Base-by-base conservation (phyloP, 306 rosid genomes). In the Luffa acutangula region DNA sequence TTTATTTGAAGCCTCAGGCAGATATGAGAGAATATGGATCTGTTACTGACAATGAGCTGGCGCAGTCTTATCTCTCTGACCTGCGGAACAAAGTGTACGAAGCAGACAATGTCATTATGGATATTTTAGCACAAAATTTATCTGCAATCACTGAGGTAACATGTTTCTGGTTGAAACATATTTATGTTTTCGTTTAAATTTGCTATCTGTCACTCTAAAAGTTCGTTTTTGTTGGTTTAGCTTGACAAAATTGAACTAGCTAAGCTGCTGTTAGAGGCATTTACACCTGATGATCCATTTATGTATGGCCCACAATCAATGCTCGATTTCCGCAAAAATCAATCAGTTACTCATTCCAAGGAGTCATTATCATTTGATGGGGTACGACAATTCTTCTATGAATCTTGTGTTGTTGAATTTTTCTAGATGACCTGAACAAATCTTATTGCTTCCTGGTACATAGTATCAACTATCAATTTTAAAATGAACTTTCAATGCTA, bases 281-380 rank as follows among this genome's bases (percentile, higher is more conserved):
- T 93, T 84, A 79, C 87, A 81, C 96, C 97, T 15, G 97, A 93
- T 83, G 99, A 95, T 78, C 91, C 90, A n/a, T 91, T 89, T 81
- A 81, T 88, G 87, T 91, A 90, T 79, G 97, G 98, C 65, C 97
- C 94, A 52, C 91, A 81, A 83, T 93, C 96, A 2, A 88, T 86
- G 71, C 87, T 88, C 3, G 86, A 82, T 66, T 81, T 90, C 72
- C 91, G 86, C 85, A 82, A 81, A 43, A 80, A 79, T 74, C 83
- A 82, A 78, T 73, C 79, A 25, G 79, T 25, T 63, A 51, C 82
- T 57, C 85, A 82, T 82, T 85, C 89, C 18, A 87, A 87, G 72
- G 85, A 89, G 53, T 87, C 93, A 34, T 73, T 81, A 57, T 89
- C 93, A 39, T 89, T 89, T 72, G 89, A 87, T 67, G 90, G 87